These are phyloP conservation scores for Tolypocladium amazonense DNA, from an alignment of 2,329 filamentous ascomycete species.

Conservation along the genomic window DNA sequence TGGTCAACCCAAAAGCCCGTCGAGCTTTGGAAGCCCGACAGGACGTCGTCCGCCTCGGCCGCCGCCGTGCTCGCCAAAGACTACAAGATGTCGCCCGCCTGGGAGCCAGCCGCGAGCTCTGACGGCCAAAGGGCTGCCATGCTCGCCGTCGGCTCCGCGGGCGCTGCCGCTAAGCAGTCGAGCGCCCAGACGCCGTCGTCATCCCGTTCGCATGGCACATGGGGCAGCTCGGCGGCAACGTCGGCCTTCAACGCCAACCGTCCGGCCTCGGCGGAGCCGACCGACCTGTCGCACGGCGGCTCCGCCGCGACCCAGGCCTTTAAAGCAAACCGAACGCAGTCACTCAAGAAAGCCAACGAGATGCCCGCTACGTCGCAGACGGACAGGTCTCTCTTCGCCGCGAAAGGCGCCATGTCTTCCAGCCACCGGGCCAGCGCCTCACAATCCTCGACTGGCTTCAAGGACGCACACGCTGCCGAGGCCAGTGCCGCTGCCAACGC, in stretches of 20 bases:
- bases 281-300: constrained; percentile 12
- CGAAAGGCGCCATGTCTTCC: constrained; percentile 62
- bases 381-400: constrained; percentile 61
- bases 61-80: constrained; percentile 32
- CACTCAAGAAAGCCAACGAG: constrained; percentile 11
- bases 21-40: constrained; percentile 56
- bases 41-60: constrained; percentile 37
- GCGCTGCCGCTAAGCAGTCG: constrained; percentile 16
- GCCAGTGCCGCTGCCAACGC: constrained; percentile 51
- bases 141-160: constrained; percentile 40
- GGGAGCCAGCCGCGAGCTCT: constrained; percentile 52
- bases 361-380: constrained; percentile 30
- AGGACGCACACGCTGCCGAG: constrained; percentile 7
- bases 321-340: constrained; percentile 19
- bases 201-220: constrained; percentile 20
- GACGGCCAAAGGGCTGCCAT: constrained; percentile 67
- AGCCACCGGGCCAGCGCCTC: constrained; percentile 7
- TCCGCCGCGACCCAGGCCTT: constrained; percentile 27
- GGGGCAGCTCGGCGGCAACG: constrained; percentile 60
- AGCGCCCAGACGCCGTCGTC: constrained; percentile 5
- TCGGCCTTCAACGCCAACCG: constrained; percentile 46
- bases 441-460: constrained; percentile 2
- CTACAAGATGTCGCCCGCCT: constrained; percentile 35
- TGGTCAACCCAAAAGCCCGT: constrained; percentile 58
- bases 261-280: constrained; percentile 6